Base-by-base conservation (phyloP, 73 alveolate genomes). In the Blepharisma japonicum region DNA sequence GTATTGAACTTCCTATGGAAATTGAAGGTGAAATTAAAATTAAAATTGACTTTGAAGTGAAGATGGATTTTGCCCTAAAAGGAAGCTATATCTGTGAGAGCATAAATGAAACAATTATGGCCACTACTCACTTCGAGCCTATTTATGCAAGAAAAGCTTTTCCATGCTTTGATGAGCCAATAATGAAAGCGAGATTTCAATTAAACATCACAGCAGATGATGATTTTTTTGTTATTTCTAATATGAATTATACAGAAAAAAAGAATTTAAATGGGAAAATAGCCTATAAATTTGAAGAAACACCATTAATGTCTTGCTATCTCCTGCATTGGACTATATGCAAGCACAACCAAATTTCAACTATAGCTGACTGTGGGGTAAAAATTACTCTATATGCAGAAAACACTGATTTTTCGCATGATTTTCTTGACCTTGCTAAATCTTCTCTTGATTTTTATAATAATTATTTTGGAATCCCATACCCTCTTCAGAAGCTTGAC, bases 131-230 rank as follows among this genome's bases (percentile, higher is more conserved):
- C 42, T 86, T 84, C 46, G 96, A 87, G 66, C 91, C 94, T 20
- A 82, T 80, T 71, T 84, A 81, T 68, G 85, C 92, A 25, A 83
- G 83, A 72, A 61, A 87, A 56, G 91, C 83, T 23, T 87, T 91
- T 86, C 98, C 98, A 8, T 89, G 97, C 83, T 94, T 94, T 77
- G 97, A 94, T 78, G 95, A 94, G 77, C 98, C 98, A 18, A 84
- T 85, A 50, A 77, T 89, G 71, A 94, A 92, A 79, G 94, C 97
- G 0, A 90, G 68, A 84, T 61, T 20, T 61, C 49, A 20, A 14
- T 9, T 61, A 18, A 61, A 9, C 47, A 5, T 61, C 39, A 61
- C n/a, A 61, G 74, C 47, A 9, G 47, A 39, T 14, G 67, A 53
- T 53, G 74, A 61, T 25, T 61, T n/a, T n/a, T 14, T 9, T 61